Percentiles rank a stretch among this genome's conserved stretches.
phyloP scores from a whole-genome alignment of 2,329 filamentous ascomycete species.

The Hyphodiscus sp. region DNA sequence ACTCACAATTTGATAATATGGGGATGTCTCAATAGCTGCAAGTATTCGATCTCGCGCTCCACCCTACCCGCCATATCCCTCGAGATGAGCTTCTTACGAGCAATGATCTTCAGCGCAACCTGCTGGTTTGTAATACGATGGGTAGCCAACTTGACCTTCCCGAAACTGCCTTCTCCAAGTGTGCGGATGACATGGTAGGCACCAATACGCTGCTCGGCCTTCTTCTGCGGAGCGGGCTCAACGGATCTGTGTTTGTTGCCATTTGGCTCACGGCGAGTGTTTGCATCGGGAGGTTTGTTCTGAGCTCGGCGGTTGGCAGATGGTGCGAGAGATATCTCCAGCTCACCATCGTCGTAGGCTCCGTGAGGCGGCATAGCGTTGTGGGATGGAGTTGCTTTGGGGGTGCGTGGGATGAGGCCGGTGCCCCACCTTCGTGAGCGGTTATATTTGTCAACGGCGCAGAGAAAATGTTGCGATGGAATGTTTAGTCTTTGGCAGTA shows the following conservation, averaged over 20 bases:
- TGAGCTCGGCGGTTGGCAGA: slow-evolving; percentile 52
- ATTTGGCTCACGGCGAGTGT: slow-evolving; percentile 21
- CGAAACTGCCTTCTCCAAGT: slow-evolving; percentile 93
- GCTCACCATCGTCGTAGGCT: slow-evolving; percentile 71
- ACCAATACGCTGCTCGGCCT: slow-evolving; percentile 77
- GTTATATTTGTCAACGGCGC: too few species aligned
- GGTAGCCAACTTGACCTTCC: slow-evolving; percentile 95
- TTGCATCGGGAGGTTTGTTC: slow-evolving; percentile 30
- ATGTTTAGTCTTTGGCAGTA: background rate
- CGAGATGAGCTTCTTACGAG: slow-evolving; percentile 90
- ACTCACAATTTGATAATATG: slow-evolving; percentile 97
- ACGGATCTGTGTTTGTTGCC: slow-evolving; percentile 13
- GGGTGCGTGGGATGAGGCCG: background rate
- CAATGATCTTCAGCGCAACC: slow-evolving; percentile 97
- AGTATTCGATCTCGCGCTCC: slow-evolving; percentile 95
- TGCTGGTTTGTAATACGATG: slow-evolving; percentile 90
- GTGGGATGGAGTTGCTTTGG: background rate
- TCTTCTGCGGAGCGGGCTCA: slow-evolving; percentile 33
- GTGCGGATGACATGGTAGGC: slow-evolving; percentile 89
- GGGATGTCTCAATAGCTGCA: slow-evolving; percentile 89
- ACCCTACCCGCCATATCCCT: slow-evolving; percentile 97
- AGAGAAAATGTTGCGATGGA: background rate
- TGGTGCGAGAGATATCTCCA: slow-evolving; percentile 68
- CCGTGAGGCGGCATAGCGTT: slow-evolving; percentile 22
- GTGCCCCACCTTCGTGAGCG: background rate